Base-by-base conservation (phyloP, 805 yeast genomes). In the Komagataella mondaviorum region DNA sequence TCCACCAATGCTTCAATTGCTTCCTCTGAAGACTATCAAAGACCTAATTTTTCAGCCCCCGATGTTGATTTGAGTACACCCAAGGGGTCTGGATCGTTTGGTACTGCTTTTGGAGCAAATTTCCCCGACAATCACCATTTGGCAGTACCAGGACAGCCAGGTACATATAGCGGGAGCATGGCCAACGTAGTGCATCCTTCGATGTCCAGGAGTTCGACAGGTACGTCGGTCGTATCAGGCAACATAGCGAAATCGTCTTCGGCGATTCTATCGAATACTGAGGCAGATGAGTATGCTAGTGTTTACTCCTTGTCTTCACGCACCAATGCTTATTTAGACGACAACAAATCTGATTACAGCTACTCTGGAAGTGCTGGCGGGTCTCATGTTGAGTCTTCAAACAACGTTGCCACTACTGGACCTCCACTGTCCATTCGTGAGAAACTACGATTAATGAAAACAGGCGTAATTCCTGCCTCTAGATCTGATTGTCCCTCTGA, bases 391-490 rank as follows among this genome's bases (percentile, higher is more conserved):
- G 39, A 30, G 14, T 30, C 39, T 30, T 30, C 39, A 14, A 30
- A 5, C 39, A 30, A 30, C 39, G 39, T 30, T 30, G 39, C 39
- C 39, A 30, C 68, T 14, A 53, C 57, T 24, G 59, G 59, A 4
- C 74, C 76, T 4, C 76, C 72, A 7, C 66, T 75, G 53, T 68
- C 77, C 2, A 57, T 75, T 44, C 63, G 62, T 30, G 79, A 75
- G 54, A 74, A 74, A 56, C 71, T 75, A 56, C 60, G 63, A 18
- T 53, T 74, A 51, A 59, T 75, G 57, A 69, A 65, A 53, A 61
- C 62, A 23, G 71, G 69, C 23, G 51, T 52, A 30, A 49, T 52
- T 14, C 39, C 39, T 14, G 39, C 39, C 39, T 30, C 39, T 10
- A 30, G 39, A 30, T 30, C 39, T 14, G 39, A 30, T 14, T 30